Percentiles rank a stretch among this genome's conserved stretches.
These are phyloP conservation scores for Harringtonia lauricola DNA, from an alignment of 2,329 filamentous ascomycete species.

Conservation along the genomic window DNA sequence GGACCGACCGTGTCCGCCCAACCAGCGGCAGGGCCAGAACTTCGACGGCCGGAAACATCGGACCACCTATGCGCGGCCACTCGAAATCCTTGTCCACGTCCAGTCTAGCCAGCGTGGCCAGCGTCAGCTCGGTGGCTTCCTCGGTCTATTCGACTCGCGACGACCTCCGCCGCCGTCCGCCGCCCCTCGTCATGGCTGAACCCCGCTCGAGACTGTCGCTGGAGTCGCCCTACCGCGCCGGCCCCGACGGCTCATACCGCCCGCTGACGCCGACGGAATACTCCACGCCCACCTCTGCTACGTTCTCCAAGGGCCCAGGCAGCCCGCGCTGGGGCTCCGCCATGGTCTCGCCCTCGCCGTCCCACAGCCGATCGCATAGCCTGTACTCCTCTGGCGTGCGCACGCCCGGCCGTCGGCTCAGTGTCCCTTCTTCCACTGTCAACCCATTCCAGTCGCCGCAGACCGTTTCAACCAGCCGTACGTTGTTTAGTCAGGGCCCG, in stretches of 20 bases:
- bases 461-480: conserved; percentile 41
- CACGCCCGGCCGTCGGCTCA: conserved; percentile 63
- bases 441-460: conserved; percentile 64
- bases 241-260: conserved; percentile 53
- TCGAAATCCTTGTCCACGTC: conserved; percentile 79
- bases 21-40: conserved; percentile 63
- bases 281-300: conserved; percentile 74
- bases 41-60: conserved; percentile 64
- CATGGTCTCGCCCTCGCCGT: conserved; percentile 61
- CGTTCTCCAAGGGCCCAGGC: conserved; percentile 64
- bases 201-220: conserved; percentile 54
- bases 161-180: conserved; percentile 61
- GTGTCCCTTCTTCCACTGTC: conserved; percentile 59
- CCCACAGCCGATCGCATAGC: conserved; percentile 58
- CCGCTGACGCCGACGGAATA: conserved; percentile 61
- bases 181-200: conserved; percentile 75
- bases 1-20: conserved; percentile 65
- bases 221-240: conserved; percentile 53
- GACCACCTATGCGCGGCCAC: conserved; percentile 64
- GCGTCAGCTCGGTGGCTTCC: conserved; percentile 53
- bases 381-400: conserved; percentile 56
- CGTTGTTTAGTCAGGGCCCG: conserved; percentile 41
- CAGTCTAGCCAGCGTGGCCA: conserved; percentile 69
- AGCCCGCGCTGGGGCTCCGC: conserved; percentile 65
- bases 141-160: conserved; percentile 58